phyloP scores from a whole-genome alignment of 108 stramenopile genomes.

The Skeletonema tropicum region DNA sequence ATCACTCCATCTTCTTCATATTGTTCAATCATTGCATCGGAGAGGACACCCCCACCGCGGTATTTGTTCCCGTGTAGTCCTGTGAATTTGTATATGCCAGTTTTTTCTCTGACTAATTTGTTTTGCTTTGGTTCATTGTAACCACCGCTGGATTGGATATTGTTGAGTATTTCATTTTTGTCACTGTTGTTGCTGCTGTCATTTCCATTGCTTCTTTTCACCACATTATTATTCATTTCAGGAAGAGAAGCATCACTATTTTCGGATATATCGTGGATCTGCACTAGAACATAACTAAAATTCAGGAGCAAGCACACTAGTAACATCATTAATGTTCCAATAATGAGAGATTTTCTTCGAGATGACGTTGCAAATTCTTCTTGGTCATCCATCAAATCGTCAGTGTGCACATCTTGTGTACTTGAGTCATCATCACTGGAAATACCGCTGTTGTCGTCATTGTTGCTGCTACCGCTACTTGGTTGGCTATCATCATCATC shows the following conservation, averaged over 20 bases:
- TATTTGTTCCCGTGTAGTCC: slow-evolving; percentile 35
- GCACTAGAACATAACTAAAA: slow-evolving; percentile 8
- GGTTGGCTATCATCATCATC: not conserved
- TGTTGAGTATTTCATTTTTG: not conserved
- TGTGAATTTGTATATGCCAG: slow-evolving; percentile 33
- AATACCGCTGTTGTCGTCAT: not conserved
- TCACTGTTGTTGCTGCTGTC: not conserved
- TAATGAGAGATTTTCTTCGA: not conserved
- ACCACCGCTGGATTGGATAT: not conserved
- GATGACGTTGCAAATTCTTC: not conserved
- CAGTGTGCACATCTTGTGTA: not conserved
- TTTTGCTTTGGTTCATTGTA: not conserved
- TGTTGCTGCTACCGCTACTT: not conserved
- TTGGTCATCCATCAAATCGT: not conserved
- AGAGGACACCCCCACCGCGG: slow-evolving; percentile 34
- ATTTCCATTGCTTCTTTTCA: not conserved
- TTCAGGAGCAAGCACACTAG: slow-evolving; percentile 8
- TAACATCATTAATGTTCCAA: not conserved
- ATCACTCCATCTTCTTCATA: slow-evolving; percentile 44
- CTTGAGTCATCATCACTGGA: not conserved
- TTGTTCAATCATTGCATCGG: slow-evolving; percentile 31
- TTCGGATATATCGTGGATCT: not conserved
- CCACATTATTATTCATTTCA: not conserved
- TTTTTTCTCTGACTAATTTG: slow-evolving; percentile 3
- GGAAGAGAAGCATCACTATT: not conserved